Percentiles rank a stretch among this genome's conserved stretches.
Conservation (phyloP, 2,329 filamentous ascomycete genomes). For the Sporothrix pallida region DNA sequence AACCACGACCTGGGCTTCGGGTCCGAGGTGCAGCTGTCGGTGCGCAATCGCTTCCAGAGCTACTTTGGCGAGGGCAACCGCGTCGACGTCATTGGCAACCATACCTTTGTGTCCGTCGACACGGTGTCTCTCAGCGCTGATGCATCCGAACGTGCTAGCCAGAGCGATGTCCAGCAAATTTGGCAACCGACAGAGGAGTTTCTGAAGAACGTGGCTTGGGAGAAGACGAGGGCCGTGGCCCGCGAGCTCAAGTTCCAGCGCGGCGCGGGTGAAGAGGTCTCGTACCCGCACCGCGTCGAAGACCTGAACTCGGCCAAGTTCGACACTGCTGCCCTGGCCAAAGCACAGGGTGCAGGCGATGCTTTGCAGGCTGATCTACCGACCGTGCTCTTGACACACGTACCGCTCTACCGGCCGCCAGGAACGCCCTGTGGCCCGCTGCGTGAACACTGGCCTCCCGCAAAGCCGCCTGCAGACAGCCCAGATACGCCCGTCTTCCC, state of each 20-base stretch:
- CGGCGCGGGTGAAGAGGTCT: conserved; percentile 62
- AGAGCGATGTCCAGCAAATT: conserved; percentile 63
- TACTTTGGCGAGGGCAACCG: conserved; percentile 93
- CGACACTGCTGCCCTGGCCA: conserved; percentile 35
- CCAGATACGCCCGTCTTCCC: conserved; percentile 52
- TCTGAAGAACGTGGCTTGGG: conserved; percentile 66
- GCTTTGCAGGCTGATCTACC: conserved; percentile 69
- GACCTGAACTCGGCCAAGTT: conserved; percentile 59
- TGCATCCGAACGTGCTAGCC: conserved; percentile 57
- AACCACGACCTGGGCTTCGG: conserved; percentile 97
- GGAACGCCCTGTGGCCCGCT: conserved; percentile 87
- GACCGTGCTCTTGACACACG: conserved; percentile 87
- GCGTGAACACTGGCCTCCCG: conserved; percentile 81
- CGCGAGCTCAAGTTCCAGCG: conserved; percentile 71
- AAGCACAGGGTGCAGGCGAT: conserved; percentile 34
- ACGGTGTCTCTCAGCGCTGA: conserved; percentile 83
- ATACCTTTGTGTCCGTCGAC: conserved; percentile 92
- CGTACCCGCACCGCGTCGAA: conserved; percentile 65
- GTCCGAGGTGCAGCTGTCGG: conserved; percentile 77
- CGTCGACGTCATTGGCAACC: conserved; percentile 90
- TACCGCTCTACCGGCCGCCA: conserved; percentile 81
- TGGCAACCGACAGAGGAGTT: conserved; percentile 81
- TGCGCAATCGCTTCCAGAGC: conserved; percentile 81
- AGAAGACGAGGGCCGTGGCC: conserved; percentile 70
- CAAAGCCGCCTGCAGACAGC: conserved; percentile 58